Base-by-base conservation (phyloP, 148 eudicot species). In the Drosera capensis region DNA sequence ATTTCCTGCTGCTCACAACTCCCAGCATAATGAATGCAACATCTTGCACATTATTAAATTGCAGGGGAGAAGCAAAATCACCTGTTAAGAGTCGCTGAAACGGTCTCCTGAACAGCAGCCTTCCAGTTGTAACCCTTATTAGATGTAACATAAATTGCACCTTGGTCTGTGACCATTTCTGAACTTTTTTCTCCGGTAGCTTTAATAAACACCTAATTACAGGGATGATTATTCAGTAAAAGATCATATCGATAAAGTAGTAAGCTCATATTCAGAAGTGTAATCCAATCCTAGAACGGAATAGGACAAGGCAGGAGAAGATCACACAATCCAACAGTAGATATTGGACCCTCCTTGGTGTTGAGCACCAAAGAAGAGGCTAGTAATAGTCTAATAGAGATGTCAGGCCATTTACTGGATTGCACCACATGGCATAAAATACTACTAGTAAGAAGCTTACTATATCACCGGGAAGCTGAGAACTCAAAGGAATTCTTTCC, bases 81-180 rank as follows among this genome's bases (percentile, higher is more conserved):
- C 97, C 97, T 75, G 67, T 90, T 90, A 49, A 90, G 79, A 65
- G 97, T 90, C 59, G 97, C 97, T 29, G 97, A 90, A 50, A 90
- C 97, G 52, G 93, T 84, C 63, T 90, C 97, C 67, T 84, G 97
- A 23, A 90, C 78, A 60, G 95, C 77, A 65, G 97, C 97, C 58
- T 54, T 84, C 97, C 97, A 90, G 66, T 90, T 90, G 73, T 90
- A 90, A 58, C 97, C 97, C 61, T 64, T 82, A 60, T 90, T 90
- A 40, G 95, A 71, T 69, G 97, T 84, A 40, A 77, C 68, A 65
- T 90, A 90, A 52, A 90, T 80, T 46, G 97, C 97, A 43, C 97
- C 97, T 67, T 84, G 71, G 51, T 90, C 97, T 18, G 97, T 90
- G 16, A 90, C 97, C 97, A 90, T 80, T 66, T 90, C 97, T 23